Base-by-base conservation (phyloP, 2,329 filamentous ascomycete species). In the Penicillium janthinellum region DNA sequence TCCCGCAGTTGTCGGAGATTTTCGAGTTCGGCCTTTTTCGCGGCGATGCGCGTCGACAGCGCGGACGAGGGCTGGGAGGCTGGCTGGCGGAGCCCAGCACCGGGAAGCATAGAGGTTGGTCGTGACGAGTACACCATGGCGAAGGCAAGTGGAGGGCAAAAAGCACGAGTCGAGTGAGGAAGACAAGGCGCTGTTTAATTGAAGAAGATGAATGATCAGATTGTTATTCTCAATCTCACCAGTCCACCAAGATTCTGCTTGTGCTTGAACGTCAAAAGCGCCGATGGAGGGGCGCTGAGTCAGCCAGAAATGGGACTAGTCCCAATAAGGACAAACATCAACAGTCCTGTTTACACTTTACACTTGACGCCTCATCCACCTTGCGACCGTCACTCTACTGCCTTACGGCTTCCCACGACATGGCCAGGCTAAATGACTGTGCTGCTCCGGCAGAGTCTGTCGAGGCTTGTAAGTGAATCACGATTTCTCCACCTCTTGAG, bases 21-120 rank as follows among this genome's bases (percentile, higher is more conserved):
- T 54, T 87, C 85, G 44, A 89, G 78, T 70, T 89, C 86, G 38
- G 81, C 78, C 66, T 84, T 85, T 77, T 89, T 89, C 65, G 86
- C 83, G 60, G 83, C 81, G 69, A 89, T 87, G 68, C 86, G 85
- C 38, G 84, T 79, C 54, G 84, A 78, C n/a, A 89, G 77, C 34
- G 81, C 78, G 1, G 84, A 84, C 7, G 84, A 84, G 67, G 86
- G 84, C 58, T 80, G 77, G 65, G 67, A 78, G 65, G 37, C 64
- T 59, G 53, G 69, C 66, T 66, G 71, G 41, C 67, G 63, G 54
- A 70, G 64, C 51, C 67, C 63, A 11, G 42, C 42, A 28, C 70
- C 66, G 17, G 71, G 64, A 31, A 76, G 60, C 58, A 74, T 73
- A 28, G 72, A 69, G 12, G 73, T 73, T 59, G 71, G 69, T 34